Percentiles rank a stretch among this genome's conserved stretches.
phyloP scores from a whole-genome alignment of 306 rosid species.

The Acmispon strigosus region DNA sequence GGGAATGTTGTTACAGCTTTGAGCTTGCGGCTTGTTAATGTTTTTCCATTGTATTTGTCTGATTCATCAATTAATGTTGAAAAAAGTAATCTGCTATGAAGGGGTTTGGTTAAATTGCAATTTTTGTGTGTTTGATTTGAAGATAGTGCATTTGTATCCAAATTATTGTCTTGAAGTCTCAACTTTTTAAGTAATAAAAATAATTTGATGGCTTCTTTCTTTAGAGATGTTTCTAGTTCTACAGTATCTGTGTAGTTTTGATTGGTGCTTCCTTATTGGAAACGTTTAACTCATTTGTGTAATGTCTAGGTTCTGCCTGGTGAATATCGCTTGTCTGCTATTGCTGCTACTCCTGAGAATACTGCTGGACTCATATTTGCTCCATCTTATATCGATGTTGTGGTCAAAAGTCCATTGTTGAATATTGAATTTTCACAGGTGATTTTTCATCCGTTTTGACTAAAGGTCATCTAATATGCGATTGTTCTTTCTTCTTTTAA shows the following conservation, averaged over 20 bases:
- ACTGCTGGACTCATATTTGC: constrained; percentile 80
- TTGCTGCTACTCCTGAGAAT: constrained; percentile 69
- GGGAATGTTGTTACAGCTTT: constrained; percentile 4
- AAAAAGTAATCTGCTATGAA: not conserved
- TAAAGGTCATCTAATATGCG: not conserved
- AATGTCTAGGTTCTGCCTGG: constrained; percentile 73
- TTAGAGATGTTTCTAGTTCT: constrained; percentile 2
- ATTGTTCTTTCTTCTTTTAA: not conserved
- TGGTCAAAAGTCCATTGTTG: constrained; percentile 68
- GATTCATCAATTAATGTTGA: not conserved
- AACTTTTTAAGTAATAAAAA: not conserved
- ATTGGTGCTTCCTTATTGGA: not conserved
- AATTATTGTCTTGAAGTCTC: not conserved
- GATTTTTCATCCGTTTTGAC: constrained; percentile 1
- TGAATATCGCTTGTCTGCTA: constrained; percentile 89
- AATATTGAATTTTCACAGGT: constrained; percentile 89
- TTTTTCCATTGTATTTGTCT: not conserved
- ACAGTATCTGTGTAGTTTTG: constrained; percentile 8
- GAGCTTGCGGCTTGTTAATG: not conserved
- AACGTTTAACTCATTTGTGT: constrained; percentile 5
- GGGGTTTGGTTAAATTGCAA: not conserved
- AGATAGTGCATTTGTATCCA: not conserved
- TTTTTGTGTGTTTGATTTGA: not conserved
- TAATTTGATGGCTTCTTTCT: constrained; percentile 4
- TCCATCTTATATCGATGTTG: constrained; percentile 74